A percentile compares a stretch with the other conserved stretches of the same genome.
Evolutionary conservation across 352 stramenopile genomes (phyloP).

Genomic region (Globisporangium nunn): DNA sequence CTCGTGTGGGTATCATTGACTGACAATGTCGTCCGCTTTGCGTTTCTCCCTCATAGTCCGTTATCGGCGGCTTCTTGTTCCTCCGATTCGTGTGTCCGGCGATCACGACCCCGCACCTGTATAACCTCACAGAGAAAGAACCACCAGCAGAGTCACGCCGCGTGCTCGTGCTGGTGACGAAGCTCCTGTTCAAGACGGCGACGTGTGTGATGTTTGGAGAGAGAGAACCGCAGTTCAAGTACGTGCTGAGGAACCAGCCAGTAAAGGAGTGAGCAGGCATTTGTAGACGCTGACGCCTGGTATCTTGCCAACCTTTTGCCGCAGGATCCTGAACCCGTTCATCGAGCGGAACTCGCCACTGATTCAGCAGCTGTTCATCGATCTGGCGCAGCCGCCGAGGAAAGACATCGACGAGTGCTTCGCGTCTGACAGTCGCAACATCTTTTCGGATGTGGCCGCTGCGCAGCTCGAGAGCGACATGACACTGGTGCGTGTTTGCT

Average conservation of each 20-base stretch:
- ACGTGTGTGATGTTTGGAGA: slow-evolving; percentile 84
- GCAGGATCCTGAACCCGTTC: slow-evolving; percentile 81
- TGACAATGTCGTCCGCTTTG: not conserved
- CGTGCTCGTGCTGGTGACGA: slow-evolving; percentile 82
- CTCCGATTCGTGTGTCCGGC: slow-evolving; percentile 85
- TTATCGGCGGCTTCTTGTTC: slow-evolving; percentile 85
- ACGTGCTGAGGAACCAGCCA: slow-evolving; percentile 3
- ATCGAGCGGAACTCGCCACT: slow-evolving; percentile 74
- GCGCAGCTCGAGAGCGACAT: slow-evolving; percentile 56
- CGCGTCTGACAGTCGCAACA: slow-evolving; percentile 52
- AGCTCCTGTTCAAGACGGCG: slow-evolving; percentile 86
- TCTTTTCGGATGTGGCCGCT: slow-evolving; percentile 56
- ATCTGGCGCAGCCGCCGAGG: slow-evolving; percentile 52
- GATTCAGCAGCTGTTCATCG: slow-evolving; percentile 75
- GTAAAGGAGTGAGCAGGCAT: no score
- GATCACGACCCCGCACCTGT: slow-evolving; percentile 82
- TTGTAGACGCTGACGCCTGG: not conserved
- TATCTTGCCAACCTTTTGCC: not conserved
- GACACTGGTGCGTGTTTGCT: slow-evolving; percentile 24
- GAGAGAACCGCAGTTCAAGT: slow-evolving; percentile 77
- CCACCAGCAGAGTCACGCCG: slow-evolving; percentile 61
- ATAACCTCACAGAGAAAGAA: slow-evolving; percentile 72
- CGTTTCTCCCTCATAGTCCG: slow-evolving; percentile 29
- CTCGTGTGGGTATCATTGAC: not conserved
- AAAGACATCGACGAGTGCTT: slow-evolving; percentile 77